Base-by-base conservation (phyloP, 2,329 filamentous ascomycete species). In the Chalaropsis thielavioides region DNA sequence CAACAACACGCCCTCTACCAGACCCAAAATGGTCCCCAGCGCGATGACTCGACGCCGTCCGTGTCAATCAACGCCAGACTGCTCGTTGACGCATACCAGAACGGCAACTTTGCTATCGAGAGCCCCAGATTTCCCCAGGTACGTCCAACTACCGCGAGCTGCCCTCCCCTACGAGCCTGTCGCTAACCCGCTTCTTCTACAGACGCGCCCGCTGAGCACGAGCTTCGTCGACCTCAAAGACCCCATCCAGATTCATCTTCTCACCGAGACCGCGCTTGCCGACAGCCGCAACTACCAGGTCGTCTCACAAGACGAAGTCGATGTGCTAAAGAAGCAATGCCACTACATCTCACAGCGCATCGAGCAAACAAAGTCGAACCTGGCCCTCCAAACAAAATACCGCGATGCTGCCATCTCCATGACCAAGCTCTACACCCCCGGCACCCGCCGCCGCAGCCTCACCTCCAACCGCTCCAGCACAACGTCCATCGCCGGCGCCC, bases 351-450 rank as follows among this genome's bases (percentile, higher is more conserved):
- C 82, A 31, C 83, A 86, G 71, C 87, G 90, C n/a, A 86, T 96
- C 69, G 89, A 92, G 68, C 86, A 89, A 44, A 86, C 90, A 22
- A 85, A 87, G 69, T 83, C 90, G 67, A 96, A 92, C 75, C 80
- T 99, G 44, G 85, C 86, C 40, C 85, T 97, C 58, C 94, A 99
- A 74, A 88, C 86, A 64, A 99, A 97, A 77, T 90, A 96, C 71
- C 88, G 91, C 70, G 92, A 97, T 80, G 94, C 94, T 0, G 90
- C 94, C 11, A 83, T 87, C 69, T 95, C 91, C 49, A 86, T 99
- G 75, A 86, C 87, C 66, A 86, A 88, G 70, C 79, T 99, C 38
- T 90, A 95, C 72, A 83, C 83, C 8, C 80, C 84, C n/a, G 74
- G 75, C n/a, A 77, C 76, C 61, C 81, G 78, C 70, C 78, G 79